Percentiles rank a stretch among this genome's conserved stretches.
Conservation (phyloP, 148 eudicot species). For the Silene uniflora region DNA sequence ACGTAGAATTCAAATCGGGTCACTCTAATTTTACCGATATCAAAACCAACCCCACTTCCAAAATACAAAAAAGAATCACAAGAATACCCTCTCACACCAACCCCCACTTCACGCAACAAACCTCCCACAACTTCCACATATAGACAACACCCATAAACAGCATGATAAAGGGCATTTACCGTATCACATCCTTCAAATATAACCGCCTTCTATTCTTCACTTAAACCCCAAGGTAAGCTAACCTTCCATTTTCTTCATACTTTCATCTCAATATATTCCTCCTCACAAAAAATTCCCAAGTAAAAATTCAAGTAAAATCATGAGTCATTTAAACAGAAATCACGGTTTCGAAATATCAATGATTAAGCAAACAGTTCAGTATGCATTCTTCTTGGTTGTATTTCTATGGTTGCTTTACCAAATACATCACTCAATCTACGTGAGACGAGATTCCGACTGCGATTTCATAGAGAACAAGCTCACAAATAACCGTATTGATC, state of each 20-base stretch:
- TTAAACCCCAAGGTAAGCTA: conserved; percentile 11
- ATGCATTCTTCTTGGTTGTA: conserved; percentile 11
- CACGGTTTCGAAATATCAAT: not conserved
- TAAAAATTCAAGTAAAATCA: no score
- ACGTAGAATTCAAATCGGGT: no score
- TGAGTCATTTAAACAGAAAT: conserved; percentile 4
- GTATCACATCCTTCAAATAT: conserved; percentile 1
- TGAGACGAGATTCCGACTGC: not conserved
- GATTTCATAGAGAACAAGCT: not conserved
- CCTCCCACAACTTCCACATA: conserved; percentile 4
- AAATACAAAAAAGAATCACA: not conserved
- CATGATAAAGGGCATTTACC: conserved; percentile 11
- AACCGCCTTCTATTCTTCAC: conserved; percentile 1
- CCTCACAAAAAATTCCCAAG: not conserved
- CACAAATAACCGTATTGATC: not conserved
- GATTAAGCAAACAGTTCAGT: conserved; percentile 19
- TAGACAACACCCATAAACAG: not conserved
- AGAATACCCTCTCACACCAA: not conserved
- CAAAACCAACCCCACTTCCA: no score
- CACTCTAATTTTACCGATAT: no score
- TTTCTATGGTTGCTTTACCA: conserved; percentile 29
- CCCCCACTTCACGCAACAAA: conserved; percentile 9
- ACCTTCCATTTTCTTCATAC: not conserved
- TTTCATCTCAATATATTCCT: not conserved
- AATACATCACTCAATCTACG: not conserved